Base-by-base conservation (phyloP, 1,284 basidiomycete species). In the Sphaerobolus stellatus region DNA sequence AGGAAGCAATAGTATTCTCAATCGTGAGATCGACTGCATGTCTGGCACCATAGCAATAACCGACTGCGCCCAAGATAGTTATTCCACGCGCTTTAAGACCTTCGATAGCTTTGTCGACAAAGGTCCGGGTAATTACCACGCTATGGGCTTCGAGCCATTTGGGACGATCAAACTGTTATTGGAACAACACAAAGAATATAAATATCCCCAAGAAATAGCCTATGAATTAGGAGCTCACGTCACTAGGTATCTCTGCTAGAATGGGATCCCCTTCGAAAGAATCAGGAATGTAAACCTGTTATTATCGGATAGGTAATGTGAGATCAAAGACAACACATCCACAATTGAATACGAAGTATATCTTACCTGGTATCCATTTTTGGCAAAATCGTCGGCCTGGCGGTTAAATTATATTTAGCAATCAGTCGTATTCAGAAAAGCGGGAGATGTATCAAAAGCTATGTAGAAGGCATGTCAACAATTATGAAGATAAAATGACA, bases 11-110 rank as follows among this genome's bases (percentile, higher is more conserved):
- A 11, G 36, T 24, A 27, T 62, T 57, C 48, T 70, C 63, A 41
- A 68, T 58, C 22, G 62, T 62, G 24, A 66, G 63, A 28, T 66
- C 64, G n/a, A 65, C 38, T 16, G 52, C 36, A 18, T 50, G 40
- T 41, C 30, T 38, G 24, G 53, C 56, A 31, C 58, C 58, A 29
- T 38, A 59, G 38, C 58, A 59, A 25, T 56, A 59, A 11, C 58
- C 58, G n/a, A 54, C 46, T 8, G 48, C 51, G n/a, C 56, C 58
- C 16, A 57, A 47, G 13, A 16, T 52, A 5, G 56, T 57, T 24
- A 59, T 51, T 16, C 56, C 58, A 18, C 43, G 43, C 27, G 51
- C 52, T 14, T 41, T 41, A 20, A 59, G 56, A 13, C 31, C 52
- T 4, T 20, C 43, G 5, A 59, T 33, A 16, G 52, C 25, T 9